Conservation (phyloP, 768 basidiomycete species). For the Mycena leptocephala region DNA sequence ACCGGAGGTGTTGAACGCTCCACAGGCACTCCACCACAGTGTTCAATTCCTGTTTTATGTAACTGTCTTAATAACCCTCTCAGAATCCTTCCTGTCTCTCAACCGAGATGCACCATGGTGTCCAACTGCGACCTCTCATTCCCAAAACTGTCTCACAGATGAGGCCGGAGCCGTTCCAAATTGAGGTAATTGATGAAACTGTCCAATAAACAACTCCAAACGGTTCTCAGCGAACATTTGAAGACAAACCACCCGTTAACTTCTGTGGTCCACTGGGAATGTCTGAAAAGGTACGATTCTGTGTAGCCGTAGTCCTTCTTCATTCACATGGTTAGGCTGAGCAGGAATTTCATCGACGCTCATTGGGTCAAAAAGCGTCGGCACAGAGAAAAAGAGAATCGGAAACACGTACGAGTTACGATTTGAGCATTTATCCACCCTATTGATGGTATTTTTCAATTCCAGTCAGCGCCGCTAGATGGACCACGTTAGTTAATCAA, state of each 20-base stretch:
- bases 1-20: no score
- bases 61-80: no score
- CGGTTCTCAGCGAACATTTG: conserved; percentile 1
- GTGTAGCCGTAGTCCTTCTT: no score
- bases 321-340: no score
- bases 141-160: background rate
- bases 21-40: no score
- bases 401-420: no score
- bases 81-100: no score
- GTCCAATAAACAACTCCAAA: background rate
- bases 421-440: no score
- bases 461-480: background rate
- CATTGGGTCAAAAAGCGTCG: no score
- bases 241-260: background rate
- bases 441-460: background rate
- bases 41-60: background rate
- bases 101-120: no score
- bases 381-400: no score
- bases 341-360: no score
- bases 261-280: background rate
- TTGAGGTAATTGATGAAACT: background rate
- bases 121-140: background rate
- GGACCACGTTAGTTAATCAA: background rate
- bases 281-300: background rate
- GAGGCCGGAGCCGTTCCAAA: background rate